phyloP scores from a whole-genome alignment of 2,329 filamentous ascomycete species.

The Fusarium bulbicola region DNA sequence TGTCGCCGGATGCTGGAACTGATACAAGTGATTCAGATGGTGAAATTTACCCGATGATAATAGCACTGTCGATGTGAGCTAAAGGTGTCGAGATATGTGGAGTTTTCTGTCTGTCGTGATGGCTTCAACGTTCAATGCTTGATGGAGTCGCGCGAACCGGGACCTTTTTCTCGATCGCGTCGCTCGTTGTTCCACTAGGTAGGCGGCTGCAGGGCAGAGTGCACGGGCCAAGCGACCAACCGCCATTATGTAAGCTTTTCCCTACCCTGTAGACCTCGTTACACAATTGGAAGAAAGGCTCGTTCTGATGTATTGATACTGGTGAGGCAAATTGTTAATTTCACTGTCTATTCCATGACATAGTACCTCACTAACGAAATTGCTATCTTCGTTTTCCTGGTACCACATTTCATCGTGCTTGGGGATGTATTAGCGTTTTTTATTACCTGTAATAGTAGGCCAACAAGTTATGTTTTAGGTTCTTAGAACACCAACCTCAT shows the following conservation, averaged over 20 bases:
- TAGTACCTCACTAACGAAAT: too few species aligned
- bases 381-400: too few species aligned
- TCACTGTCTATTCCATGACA: too few species aligned
- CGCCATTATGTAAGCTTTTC: conserved; percentile 29
- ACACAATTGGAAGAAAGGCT: too few species aligned
- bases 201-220: conserved; percentile 18
- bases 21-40: neutral
- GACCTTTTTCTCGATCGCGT: conserved; percentile 47
- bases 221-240: conserved; percentile 8
- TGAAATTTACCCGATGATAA: conserved; percentile 7
- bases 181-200: conserved; percentile 33
- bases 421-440: too few species aligned
- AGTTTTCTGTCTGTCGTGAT: conserved; percentile 34
- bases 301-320: too few species aligned
- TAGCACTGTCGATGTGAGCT: neutral
- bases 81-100: conserved; percentile 9
- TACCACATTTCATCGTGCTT: too few species aligned
- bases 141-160: conserved; percentile 42
- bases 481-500: neutral
- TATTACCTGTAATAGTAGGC: too few species aligned
- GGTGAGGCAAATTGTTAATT: too few species aligned
- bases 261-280: conserved; percentile 24
- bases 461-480: neutral
- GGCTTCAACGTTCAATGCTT: conserved; percentile 33
- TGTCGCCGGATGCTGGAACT: neutral